Percentiles rank a stretch among this genome's conserved stretches.
Conservation (phyloP, 768 basidiomycete genomes). For the Scleroderma citrinum region DNA sequence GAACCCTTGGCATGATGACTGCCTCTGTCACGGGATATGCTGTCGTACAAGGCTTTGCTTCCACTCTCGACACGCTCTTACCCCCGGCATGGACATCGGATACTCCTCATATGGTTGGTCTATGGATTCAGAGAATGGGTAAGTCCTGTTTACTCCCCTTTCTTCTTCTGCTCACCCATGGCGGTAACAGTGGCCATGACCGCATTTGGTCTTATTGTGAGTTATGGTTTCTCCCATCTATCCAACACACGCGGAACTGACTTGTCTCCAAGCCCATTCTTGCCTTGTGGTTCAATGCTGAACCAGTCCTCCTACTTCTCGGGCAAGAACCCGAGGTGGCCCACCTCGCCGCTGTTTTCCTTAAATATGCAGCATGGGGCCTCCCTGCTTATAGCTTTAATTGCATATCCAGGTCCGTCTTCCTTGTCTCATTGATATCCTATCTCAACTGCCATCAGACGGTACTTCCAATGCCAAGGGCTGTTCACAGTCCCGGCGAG, state of each 20-base stretch:
- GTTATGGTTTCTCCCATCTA: conserved; percentile 15
- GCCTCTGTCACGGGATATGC: conserved; percentile 52
- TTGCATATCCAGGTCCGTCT: conserved; percentile 41
- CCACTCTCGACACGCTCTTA: conserved; percentile 87
- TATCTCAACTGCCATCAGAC: conserved; percentile 17
- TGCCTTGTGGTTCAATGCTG: conserved; percentile 78
- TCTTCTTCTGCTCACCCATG: background rate
- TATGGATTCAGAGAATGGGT: conserved; percentile 90
- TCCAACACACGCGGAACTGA: background rate
- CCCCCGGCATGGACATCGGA: conserved; percentile 93
- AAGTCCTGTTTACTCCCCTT: conserved; percentile 18
- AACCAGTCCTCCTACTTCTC: conserved; percentile 66
- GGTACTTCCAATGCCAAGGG: conserved; percentile 78
- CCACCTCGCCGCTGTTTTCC: conserved; percentile 64
- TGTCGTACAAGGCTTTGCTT: conserved; percentile 76
- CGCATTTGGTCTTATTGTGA: conserved; percentile 51
- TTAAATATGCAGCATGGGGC: conserved; percentile 69
- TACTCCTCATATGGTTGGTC: conserved; percentile 76
- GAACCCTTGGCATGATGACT: conserved; percentile 69
- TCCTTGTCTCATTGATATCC: background rate
- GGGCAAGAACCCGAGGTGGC: conserved; percentile 85
- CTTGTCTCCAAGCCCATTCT: conserved; percentile 40
- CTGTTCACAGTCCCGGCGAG: conserved; percentile 82
- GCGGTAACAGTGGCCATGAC: conserved; percentile 51
- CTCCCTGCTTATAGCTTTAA: conserved; percentile 71